phyloP scores from a whole-genome alignment of 1,139 yeast species.

The Sugiyamaella paludigena region DNA sequence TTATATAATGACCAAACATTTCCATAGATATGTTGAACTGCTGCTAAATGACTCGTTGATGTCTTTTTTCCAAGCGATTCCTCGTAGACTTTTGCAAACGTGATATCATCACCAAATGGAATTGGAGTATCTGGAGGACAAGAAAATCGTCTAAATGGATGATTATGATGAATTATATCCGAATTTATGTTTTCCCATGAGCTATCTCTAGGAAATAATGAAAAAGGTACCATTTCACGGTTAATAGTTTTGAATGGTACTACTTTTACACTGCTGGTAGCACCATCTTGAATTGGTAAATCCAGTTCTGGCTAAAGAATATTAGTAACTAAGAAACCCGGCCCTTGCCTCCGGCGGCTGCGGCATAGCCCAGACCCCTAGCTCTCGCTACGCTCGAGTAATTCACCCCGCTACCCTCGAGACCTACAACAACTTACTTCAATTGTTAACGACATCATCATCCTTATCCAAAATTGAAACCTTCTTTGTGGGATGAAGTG shows the following conservation, averaged over 20 bases:
- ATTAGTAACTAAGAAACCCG: not conserved
- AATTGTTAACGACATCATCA: slow-evolving; percentile 7
- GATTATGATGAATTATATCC: not conserved
- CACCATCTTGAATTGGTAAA: no score
- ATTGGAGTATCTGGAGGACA: slow-evolving; percentile 11
- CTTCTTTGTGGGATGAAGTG: no score
- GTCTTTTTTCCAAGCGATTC: slow-evolving; percentile 9
- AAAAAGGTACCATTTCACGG: slow-evolving; percentile 14
- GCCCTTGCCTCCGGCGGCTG: slow-evolving; percentile 1
- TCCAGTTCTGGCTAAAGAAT: no score
- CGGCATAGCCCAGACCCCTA: no score
- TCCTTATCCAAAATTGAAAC: not conserved
- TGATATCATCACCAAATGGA: slow-evolving; percentile 7
- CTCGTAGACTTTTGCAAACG: slow-evolving; percentile 16
- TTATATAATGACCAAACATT: slow-evolving; percentile 22
- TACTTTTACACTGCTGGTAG: slow-evolving; percentile 5
- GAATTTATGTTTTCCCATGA: slow-evolving; percentile 12
- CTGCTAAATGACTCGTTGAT: slow-evolving; percentile 19
- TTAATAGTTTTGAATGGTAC: slow-evolving; percentile 17
- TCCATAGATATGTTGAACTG: slow-evolving; percentile 20
- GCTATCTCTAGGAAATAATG: slow-evolving; percentile 19
- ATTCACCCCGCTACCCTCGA: no score
- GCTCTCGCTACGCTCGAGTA: no score
- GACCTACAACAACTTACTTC: slow-evolving; percentile 3
- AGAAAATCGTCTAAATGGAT: slow-evolving; percentile 19